Conservation (phyloP, 352 stramenopile species). For the Globisporangium camurandrum region DNA sequence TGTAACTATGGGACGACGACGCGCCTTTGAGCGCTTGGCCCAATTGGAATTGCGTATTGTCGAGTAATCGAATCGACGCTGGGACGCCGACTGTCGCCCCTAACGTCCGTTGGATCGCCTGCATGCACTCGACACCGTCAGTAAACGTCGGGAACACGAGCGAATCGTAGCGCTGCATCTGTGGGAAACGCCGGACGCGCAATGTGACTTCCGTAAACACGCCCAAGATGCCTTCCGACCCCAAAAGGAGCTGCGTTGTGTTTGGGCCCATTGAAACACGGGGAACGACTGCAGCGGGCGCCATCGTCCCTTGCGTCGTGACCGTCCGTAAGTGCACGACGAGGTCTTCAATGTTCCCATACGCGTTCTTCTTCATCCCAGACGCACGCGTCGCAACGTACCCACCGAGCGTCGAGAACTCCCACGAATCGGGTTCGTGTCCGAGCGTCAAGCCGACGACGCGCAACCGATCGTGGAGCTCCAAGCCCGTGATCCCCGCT, state of each 20-base stretch:
- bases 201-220: slow-evolving; percentile 92
- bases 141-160: slow-evolving; percentile 85
- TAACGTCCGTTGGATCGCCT: too few species aligned
- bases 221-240: slow-evolving; percentile 93
- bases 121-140: slow-evolving; percentile 71
- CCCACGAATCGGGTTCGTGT: slow-evolving; percentile 90
- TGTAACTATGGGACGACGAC: slow-evolving; percentile 34
- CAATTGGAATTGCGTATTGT: slow-evolving; percentile 94
- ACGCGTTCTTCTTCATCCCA: slow-evolving; percentile 93
- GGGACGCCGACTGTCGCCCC: slow-evolving; percentile 55
- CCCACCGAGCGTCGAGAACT: slow-evolving; percentile 91
- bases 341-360: slow-evolving; percentile 94
- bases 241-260: slow-evolving; percentile 76
- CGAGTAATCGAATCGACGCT: slow-evolving; percentile 87
- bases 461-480: slow-evolving; percentile 83
- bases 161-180: slow-evolving; percentile 84
- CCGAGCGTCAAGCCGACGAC: slow-evolving; percentile 86
- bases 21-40: slow-evolving; percentile 89
- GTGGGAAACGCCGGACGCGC: slow-evolving; percentile 80
- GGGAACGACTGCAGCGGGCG: slow-evolving; percentile 39
- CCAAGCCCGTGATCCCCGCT: slow-evolving; percentile 86
- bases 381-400: slow-evolving; percentile 91
- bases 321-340: slow-evolving; percentile 79
- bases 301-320: slow-evolving; percentile 55
- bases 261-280: slow-evolving; percentile 88